Evolutionary conservation across 768 basidiomycete genomes (phyloP), one percentile per base, ranked within the genome.

Genomic region (Neoboletus subvelutipes): DNA sequence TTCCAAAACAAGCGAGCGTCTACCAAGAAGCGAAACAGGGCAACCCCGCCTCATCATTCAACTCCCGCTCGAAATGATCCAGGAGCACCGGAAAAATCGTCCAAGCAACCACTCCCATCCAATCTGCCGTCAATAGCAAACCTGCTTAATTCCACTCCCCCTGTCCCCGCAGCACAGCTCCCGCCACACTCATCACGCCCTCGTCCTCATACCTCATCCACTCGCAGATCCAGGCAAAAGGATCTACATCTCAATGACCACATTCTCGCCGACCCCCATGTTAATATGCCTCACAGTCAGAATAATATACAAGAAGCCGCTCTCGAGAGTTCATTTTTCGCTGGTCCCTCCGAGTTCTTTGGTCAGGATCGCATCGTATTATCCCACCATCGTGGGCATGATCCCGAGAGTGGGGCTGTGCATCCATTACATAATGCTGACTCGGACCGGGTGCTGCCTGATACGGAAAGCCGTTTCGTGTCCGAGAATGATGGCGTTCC

Each of bases 1-100:
- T 92, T 91, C 73, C 89, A 91, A 75, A 91, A 91, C 70, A 91
- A 90, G 77, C 80, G 90, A 53, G 89, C 90, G 7, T 90, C 88
- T 13, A 84, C 83, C 64, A 91, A 90, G 80, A 91, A 91, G 73
- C 76, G 80, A 22, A 76, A 80, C 76, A 71, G 80, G 79, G 69
- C 77, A 69, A 66, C 65, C 22, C 58, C 59, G 52, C 62, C 56
- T 40, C 77, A 73, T 22, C 62, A 73, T 39, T 56, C 67, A 57
- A 61, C 71, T 53, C 56, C 75, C 57, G 66, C 71, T 71, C 65
- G 65, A 56, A 65, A 62, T 50, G 67, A 64, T 45, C 34, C 45
- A 40, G 43, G 37, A 12, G n/a, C 26, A 31, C 57, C 48, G 42
- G 64, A 70, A 45, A 70, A 70, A 39, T 33, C 52, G 12, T 37